Evolutionary conservation across 306 rosid genomes (phyloP), one percentile per base, ranked within the genome.

Genomic region (Abrus pulchellus): DNA sequence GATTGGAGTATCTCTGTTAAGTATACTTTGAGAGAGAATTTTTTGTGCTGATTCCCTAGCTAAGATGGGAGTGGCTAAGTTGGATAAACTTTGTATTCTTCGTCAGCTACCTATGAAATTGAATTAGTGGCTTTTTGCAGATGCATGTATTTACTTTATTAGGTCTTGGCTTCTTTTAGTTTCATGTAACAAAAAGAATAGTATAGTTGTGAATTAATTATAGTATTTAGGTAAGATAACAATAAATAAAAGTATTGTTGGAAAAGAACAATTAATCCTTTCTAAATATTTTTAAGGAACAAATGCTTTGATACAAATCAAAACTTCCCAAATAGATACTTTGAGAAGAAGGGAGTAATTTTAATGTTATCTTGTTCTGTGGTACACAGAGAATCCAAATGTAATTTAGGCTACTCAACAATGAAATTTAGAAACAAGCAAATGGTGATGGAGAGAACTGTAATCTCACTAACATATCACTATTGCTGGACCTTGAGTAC

Each of bases 401-500:
- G 65, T 33, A 56, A 55, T 6, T 11, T 20, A 33, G 52, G 38
- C 36, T 7, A 36, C 62, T 32, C 32, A 32, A 69, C 52, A 45
- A 9, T 76, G 36, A 60, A n/a, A 41, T 14, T 52, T 50, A 40
- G 65, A 5, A 83, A 56, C 59, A 43, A 50, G 44, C 7, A 73
- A 48, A 68, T 41, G 29, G 28, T 2, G 52, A 45, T 7, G 27
- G 40, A 52, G 50, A 30, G 28, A 52, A 11, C 8, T n/a, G 40
- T 13, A 43, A 69, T 57, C 48, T 75, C 73, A 49, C 73, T 59
- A 71, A 41, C 45, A 10, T 67, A 49, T 38, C 62, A 68, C 83
- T 86, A 89, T 67, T 88, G 94, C 79, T 93, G 98, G 68, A 87
- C 67, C 85, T 87, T 91, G 57, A 92, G 96, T 47, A 95, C 98